Conservation (phyloP, 768 basidiomycete genomes). For the Trametes gibbosa region DNA sequence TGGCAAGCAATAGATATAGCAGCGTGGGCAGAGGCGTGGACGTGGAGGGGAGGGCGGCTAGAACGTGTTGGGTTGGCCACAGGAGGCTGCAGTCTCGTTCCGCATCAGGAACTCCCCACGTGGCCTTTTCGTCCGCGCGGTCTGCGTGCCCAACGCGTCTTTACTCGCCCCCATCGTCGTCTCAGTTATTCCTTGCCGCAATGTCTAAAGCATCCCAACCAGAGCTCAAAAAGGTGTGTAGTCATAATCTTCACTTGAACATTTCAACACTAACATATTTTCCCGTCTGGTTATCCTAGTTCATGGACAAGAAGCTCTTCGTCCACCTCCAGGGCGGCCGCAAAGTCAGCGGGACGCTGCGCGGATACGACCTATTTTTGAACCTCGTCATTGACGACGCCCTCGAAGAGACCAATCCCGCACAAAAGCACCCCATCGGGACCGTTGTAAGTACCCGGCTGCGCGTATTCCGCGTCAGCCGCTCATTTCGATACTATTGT, state of each 20-base stretch:
- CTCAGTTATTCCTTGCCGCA: constrained; percentile 2
- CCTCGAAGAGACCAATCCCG: constrained; percentile 85
- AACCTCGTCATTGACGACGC: constrained; percentile 98
- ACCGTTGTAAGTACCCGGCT: constrained; percentile 68
- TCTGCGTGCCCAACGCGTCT: neutral
- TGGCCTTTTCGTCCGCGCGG: constrained; percentile 6
- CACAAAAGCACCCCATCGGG: constrained; percentile 87
- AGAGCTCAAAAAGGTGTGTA: constrained; percentile 96
- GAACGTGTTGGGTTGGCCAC: constrained; percentile 11
- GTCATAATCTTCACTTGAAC: constrained; percentile 26
- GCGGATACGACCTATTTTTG: constrained; percentile 98
- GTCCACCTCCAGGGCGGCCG: constrained; percentile 92
- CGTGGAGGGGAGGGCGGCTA: neutral
- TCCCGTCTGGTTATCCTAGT: constrained; percentile 46
- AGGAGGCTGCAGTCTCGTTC: constrained; percentile 8
- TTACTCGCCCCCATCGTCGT: neutral
- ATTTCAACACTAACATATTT: neutral
- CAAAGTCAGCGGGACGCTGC: constrained; percentile 90
- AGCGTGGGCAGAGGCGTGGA: constrained; percentile 4
- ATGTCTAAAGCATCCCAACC: constrained; percentile 96
- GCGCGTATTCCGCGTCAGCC: neutral
- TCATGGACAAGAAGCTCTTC: constrained; percentile 98
- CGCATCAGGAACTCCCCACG: constrained; percentile 13
- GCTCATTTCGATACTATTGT: neutral
- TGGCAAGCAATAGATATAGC: constrained; percentile 2